These are phyloP conservation scores for Penicillium sp. DNA, from an alignment of 2,329 filamentous ascomycete genomes.

Conservation along the genomic window DNA sequence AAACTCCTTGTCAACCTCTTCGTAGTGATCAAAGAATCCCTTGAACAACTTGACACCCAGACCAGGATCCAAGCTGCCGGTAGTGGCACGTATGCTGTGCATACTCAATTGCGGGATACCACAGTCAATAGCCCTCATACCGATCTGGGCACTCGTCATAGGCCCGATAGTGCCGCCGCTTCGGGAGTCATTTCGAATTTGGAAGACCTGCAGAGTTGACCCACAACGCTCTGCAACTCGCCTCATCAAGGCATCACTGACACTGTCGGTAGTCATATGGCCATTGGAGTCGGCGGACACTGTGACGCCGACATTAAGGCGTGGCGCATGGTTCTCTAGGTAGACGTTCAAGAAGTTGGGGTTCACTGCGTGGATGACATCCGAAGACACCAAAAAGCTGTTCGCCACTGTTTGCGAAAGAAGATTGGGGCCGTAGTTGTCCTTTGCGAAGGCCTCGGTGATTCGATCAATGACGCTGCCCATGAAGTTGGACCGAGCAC, in stretches of 20 bases:
- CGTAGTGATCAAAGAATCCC: constrained; percentile 82
- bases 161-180: constrained; percentile 95
- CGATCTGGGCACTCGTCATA: constrained; percentile 75
- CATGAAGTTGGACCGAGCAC: constrained; percentile 84
- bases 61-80: constrained; percentile 78
- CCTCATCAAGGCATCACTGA: constrained; percentile 76
- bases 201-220: constrained; percentile 76
- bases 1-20: constrained; percentile 80
- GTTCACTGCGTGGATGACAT: constrained; percentile 91
- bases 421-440: constrained; percentile 50
- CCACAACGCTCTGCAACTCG: constrained; percentile 71
- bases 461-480: constrained; percentile 75
- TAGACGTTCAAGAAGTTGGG: constrained; percentile 87
- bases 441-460: constrained; percentile 58
- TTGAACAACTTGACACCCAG: constrained; percentile 84
- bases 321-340: constrained; percentile 77
- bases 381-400: constrained; percentile 86
- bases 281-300: constrained; percentile 82
- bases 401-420: constrained; percentile 81
- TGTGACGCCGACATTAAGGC: constrained; percentile 81
- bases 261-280: constrained; percentile 91
- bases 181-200: constrained; percentile 87
- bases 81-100: constrained; percentile 88
- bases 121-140: constrained; percentile 78
- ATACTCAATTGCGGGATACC: constrained; percentile 90